Base-by-base conservation (phyloP, 2,329 filamentous ascomycete species). In the Pyrenochaeta sp. region DNA sequence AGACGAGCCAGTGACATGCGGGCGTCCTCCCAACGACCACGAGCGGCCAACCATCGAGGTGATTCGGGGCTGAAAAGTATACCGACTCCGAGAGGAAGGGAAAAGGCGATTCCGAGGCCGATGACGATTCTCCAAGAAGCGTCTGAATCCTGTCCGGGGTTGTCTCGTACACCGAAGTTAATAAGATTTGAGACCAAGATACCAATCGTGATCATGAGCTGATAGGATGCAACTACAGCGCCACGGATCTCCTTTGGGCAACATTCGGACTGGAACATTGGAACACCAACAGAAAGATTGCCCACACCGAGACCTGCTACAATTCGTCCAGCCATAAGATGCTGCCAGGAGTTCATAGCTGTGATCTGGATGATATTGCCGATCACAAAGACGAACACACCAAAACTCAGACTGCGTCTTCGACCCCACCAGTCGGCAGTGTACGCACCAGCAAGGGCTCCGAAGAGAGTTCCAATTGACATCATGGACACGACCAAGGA, bases 251-350 rank as follows among this genome's bases (percentile, higher is more conserved):
- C 77, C 13, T 78, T 76, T 3, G 85, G 85, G 2, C 81, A 77
- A 38, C 77, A 83, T 62, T 88, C 85, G 27, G 81, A 81, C 68
- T 87, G 84, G 68, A 84, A 87, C 77, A 87, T 83, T 44, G 85
- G 84, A 2, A 87, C 83, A 23, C 82, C 77, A 22, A 87, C 81
- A 7, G 71, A 74, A 13, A 76, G 61, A n/a, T 68, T 65, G 22
- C 74, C 74, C 24, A 76, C 71, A 30, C 74, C 74, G 7, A 76
- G 49, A 55, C 74, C 74, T 31, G 71, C 71, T 18, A 75, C 61
- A 22, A 74, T 65, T 35, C 74, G 68, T 15, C 74, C 74, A n/a
- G 74, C 58, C 67, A 82, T 83, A 40, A 75, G 65, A 39, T 76
- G 74, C n/a, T 65, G 66, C 74, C 74, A 76, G 6, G 60, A 61